Percentiles rank a stretch among this genome's conserved stretches.
These are phyloP conservation scores for Cryphonectria nitschkei DNA, from an alignment of 2,329 filamentous ascomycete species.

Conservation along the genomic window DNA sequence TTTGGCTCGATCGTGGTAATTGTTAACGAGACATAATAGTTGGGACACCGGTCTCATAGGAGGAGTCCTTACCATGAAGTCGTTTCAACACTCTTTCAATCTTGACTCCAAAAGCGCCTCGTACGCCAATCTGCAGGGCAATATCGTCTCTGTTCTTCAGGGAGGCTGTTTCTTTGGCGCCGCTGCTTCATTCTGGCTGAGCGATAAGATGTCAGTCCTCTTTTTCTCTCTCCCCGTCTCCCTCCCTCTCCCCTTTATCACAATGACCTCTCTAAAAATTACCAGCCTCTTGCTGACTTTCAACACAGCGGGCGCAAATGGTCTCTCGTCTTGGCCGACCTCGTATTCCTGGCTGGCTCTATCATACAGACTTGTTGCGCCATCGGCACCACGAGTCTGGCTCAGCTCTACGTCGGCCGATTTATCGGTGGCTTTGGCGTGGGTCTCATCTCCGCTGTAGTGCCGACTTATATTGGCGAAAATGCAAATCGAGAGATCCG, in stretches of 20 bases:
- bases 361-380: constrained; percentile 24
- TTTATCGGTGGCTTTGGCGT: constrained; percentile 28
- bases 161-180: constrained; percentile 30
- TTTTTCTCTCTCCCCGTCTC: background rate
- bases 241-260: no score
- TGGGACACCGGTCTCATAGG: constrained; percentile 29
- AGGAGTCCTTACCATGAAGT: constrained; percentile 28
- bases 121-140: constrained; percentile 23
- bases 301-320: constrained; percentile 22
- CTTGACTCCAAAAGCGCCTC: constrained; percentile 24
- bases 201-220: constrained; percentile 54
- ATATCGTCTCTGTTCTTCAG: constrained; percentile 45
- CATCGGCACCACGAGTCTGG: constrained; percentile 21
- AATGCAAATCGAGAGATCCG: constrained; percentile 26
- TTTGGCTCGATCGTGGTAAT: background rate
- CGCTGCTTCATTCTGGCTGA: constrained; percentile 42
- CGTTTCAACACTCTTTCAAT: constrained; percentile 27
- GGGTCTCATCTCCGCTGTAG: constrained; percentile 27
- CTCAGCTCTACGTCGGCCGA: constrained; percentile 28
- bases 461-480: constrained; percentile 29
- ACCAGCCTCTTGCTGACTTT: background rate
- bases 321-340: constrained; percentile 21
- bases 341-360: constrained; percentile 22
- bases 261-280: background rate
- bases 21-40: constrained; percentile 10